A percentile compares a stretch with the other conserved stretches of the same genome.
These are phyloP conservation scores for Metarhizium rileyi DNA, from an alignment of 2,329 filamentous ascomycete species.

Conservation along the genomic window DNA sequence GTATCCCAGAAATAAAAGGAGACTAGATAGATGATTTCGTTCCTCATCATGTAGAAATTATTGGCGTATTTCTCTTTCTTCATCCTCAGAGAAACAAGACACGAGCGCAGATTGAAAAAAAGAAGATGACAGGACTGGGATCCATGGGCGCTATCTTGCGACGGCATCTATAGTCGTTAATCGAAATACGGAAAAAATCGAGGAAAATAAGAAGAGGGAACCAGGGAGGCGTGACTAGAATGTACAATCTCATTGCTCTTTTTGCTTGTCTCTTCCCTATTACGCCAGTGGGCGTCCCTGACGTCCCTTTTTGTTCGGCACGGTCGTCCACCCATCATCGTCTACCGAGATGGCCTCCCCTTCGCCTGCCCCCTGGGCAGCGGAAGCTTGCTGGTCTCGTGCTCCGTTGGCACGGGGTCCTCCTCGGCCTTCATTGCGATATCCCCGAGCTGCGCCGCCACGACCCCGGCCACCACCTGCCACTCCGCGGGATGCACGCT, in stretches of 20 bases:
- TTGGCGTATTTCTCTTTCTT: neutral
- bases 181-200: neutral
- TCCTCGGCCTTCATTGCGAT: constrained; percentile 34
- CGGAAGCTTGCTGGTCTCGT: constrained; percentile 26
- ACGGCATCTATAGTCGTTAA: constrained; percentile 24
- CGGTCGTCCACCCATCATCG: constrained; percentile 58
- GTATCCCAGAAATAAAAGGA: neutral
- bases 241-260: constrained; percentile 24
- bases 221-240: constrained; percentile 13
- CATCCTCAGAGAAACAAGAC: neutral
- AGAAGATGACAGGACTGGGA: constrained; percentile 9
- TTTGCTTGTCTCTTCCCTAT: constrained; percentile 6
- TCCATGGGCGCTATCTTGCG: constrained; percentile 19
- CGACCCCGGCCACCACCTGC: constrained; percentile 29
- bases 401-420: constrained; percentile 38
- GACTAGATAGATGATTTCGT: neutral
- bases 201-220: neutral
- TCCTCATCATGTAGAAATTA: neutral
- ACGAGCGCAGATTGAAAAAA: neutral
- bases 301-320: constrained; percentile 27
- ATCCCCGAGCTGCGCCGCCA: constrained; percentile 24
- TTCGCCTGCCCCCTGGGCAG: constrained; percentile 20
- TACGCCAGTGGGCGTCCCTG: constrained; percentile 21
- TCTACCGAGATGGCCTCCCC: constrained; percentile 29
- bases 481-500: constrained; percentile 35